phyloP scores from a whole-genome alignment of 1,284 basidiomycete species.

The Ceratobasidium sp. region DNA sequence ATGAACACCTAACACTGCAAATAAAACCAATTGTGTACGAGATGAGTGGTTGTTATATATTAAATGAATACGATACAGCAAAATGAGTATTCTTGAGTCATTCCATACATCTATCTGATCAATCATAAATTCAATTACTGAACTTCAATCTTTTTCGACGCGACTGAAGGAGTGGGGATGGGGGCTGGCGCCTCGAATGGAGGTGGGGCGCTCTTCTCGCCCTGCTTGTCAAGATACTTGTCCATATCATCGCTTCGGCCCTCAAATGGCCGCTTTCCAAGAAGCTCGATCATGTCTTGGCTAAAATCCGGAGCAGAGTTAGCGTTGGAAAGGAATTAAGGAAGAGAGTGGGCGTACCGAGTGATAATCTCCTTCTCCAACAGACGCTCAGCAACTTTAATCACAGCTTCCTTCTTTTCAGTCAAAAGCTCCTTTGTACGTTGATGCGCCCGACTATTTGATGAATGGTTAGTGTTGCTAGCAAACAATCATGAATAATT shows the following conservation, averaged over 20 bases:
- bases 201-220: slow-evolving; percentile 44
- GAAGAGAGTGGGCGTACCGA: slow-evolving; percentile 62
- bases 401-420: slow-evolving; percentile 86
- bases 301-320: slow-evolving; percentile 53
- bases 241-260: slow-evolving; percentile 90
- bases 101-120: background rate
- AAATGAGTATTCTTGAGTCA: slow-evolving; percentile 1
- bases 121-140: background rate
- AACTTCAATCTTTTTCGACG: slow-evolving; percentile 15
- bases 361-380: slow-evolving; percentile 96
- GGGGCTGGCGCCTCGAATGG: slow-evolving; percentile 40
- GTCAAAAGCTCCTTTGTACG: slow-evolving; percentile 87
- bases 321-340: background rate
- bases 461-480: slow-evolving; percentile 26
- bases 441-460: slow-evolving; percentile 78
- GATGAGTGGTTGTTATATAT: slow-evolving; percentile 34
- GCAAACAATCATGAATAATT: background rate
- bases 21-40: no score
- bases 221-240: slow-evolving; percentile 85
- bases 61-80: slow-evolving; percentile 26
- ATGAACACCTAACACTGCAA: no score
- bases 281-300: slow-evolving; percentile 87
- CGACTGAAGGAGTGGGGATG: slow-evolving; percentile 30
- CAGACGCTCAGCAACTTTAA: slow-evolving; percentile 91
- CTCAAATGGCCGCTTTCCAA: slow-evolving; percentile 86